A percentile compares a stretch with the other conserved stretches of the same genome.
Conservation (phyloP, 1,284 basidiomycete species). For the Serendipita sp. region DNA sequence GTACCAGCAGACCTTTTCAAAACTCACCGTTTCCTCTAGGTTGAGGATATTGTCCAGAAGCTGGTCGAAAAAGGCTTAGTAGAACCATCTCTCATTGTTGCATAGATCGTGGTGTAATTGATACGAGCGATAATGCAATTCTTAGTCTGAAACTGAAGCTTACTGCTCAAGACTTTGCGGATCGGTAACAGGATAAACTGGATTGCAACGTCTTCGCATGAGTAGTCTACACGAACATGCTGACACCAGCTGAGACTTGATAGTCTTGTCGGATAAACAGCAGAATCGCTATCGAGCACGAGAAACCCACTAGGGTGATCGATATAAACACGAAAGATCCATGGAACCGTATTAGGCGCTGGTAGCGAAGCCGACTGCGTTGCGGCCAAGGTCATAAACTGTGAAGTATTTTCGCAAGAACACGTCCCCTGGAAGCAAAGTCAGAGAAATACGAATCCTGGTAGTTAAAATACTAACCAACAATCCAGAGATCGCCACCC, state of each 20-base stretch:
- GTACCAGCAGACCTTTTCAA: background rate
- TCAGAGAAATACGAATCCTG: conserved; percentile 3
- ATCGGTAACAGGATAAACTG: background rate
- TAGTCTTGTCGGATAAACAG: no score
- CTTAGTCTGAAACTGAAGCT: no score
- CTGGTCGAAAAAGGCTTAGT: conserved; percentile 56
- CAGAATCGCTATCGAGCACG: no score
- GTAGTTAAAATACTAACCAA: conserved; percentile 44
- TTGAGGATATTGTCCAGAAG: conserved; percentile 68
- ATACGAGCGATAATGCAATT: background rate
- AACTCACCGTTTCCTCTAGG: conserved; percentile 28
- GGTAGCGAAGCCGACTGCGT: conserved; percentile 80
- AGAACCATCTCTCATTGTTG: background rate
- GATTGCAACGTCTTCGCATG: background rate
- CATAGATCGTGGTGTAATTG: background rate
- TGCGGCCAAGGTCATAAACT: conserved; percentile 75
- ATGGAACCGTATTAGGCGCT: conserved; percentile 19
- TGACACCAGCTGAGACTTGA: background rate
- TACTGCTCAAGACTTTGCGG: background rate
- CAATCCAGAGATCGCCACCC: conserved; percentile 81
- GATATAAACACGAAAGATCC: no score
- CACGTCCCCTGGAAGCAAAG: conserved; percentile 44
- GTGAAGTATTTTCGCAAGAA: conserved; percentile 88
- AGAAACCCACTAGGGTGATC: no score
- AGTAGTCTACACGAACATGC: background rate